phyloP scores from a whole-genome alignment of 2,329 filamentous ascomycete genomes.

The Ophiostoma himal-ulmi region DNA sequence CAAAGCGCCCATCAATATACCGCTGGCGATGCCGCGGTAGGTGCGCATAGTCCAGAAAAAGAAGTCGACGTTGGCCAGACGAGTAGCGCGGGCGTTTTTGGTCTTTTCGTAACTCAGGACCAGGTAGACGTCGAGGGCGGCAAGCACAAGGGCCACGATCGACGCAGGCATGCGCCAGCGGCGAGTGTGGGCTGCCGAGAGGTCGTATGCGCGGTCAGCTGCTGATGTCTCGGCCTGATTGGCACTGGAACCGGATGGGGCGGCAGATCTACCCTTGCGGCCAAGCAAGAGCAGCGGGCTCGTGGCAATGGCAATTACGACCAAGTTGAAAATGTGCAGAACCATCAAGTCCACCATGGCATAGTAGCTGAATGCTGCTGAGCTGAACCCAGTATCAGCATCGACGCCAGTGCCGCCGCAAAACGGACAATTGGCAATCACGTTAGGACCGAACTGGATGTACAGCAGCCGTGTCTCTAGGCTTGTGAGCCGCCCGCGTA shows the following conservation, averaged over 20 bases:
- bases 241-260: background rate
- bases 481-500: constrained; percentile 64
- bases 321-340: constrained; percentile 76
- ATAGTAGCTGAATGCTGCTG: constrained; percentile 51
- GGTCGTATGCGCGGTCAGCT: constrained; percentile 21
- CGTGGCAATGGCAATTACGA: constrained; percentile 66
- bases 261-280: constrained; percentile 34
- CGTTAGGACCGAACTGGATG: constrained; percentile 71
- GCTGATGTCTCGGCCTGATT: background rate
- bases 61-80: constrained; percentile 58
- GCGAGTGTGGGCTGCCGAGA: constrained; percentile 17
- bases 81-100: constrained; percentile 56
- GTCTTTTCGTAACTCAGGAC: constrained; percentile 60
- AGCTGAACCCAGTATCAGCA: constrained; percentile 51
- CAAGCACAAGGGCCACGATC: constrained; percentile 53
- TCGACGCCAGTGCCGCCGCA: constrained; percentile 44
- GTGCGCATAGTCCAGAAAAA: constrained; percentile 66
- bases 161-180: constrained; percentile 66
- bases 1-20: constrained; percentile 56
- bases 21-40: constrained; percentile 59
- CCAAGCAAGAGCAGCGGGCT: constrained; percentile 58
- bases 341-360: constrained; percentile 65
- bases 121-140: constrained; percentile 60
- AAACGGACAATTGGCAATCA: constrained; percentile 72
- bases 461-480: constrained; percentile 73